Evolutionary conservation across 139 green algal genomes (phyloP), one percentile per base, ranked within the genome.

Genomic region (Asterochloris sp.): DNA sequence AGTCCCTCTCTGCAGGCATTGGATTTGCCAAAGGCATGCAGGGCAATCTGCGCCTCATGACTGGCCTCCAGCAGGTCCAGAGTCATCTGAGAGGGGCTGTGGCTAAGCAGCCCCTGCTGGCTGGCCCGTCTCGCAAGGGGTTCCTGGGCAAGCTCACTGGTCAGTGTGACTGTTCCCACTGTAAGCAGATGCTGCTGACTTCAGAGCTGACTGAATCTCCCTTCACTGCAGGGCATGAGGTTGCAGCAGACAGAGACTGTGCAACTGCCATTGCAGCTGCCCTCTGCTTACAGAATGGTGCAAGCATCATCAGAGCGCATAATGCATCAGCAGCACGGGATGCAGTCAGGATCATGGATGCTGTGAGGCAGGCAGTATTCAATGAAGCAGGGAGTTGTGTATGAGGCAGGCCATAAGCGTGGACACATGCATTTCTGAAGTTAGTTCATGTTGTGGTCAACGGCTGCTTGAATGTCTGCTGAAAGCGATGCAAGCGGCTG

Each of bases 21-120:
- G 96, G 96, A 8, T 98, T 98, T 87, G 87, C 92, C 47, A 98
- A 98, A 90, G 92, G 87, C 23, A 13, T 19, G 0, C 76, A 89
- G 11, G 88, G 84, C 61, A 97, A 91, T 87, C 12, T 94, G 61
- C 74, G 92, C 69, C 85, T 98, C 74, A 86, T 98, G 23, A 80
- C 85, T 15, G 69, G 85, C 29, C 84, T 97, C 73, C n/a, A 60
- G 13, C 73, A 76, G 2, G 82, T 97, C 81, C 87, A 87, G 15
- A 19, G 26, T 9, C 73, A 79, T 21, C 83, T 94, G 68, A 64
- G 82, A 29, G 79, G 82, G 23, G 74, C 83, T 27, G 61, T 93
- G 63, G 74, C 73, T 19, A 54, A 62, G n/a, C 77, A 90, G 80
- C 95, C 95, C 14, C 71, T 96, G 82, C 88, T 98, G 29, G 64